Evolutionary conservation across 1,139 yeast species (phyloP).

Genomic region (Yamadazyma songkhlaensis): DNA sequence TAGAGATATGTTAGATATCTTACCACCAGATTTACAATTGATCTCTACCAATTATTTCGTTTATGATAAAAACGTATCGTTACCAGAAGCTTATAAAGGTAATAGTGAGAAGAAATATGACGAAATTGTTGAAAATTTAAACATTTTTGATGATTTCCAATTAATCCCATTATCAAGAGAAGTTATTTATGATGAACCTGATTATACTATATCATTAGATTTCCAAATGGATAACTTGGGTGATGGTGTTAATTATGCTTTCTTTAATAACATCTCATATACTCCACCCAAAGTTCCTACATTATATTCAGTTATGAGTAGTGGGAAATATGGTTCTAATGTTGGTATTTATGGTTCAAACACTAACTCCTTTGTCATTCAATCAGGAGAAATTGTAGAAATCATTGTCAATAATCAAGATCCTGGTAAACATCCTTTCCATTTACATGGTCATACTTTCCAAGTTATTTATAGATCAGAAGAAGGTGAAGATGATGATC

Average conservation of each 20-base stretch:
- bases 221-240: slow-evolving; percentile 77
- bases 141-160: slow-evolving; percentile 62
- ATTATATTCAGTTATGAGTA: slow-evolving; percentile 67
- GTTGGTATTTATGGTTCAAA: slow-evolving; percentile 61
- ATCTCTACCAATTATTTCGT: slow-evolving; percentile 72
- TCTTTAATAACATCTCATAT: slow-evolving; percentile 83
- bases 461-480: slow-evolving; percentile 49
- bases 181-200: slow-evolving; percentile 61
- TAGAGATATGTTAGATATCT: slow-evolving; percentile 70
- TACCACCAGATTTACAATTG: slow-evolving; percentile 60
- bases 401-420: slow-evolving; percentile 68
- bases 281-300: slow-evolving; percentile 80
- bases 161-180: slow-evolving; percentile 54
- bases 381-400: slow-evolving; percentile 65
- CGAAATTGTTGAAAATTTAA: slow-evolving; percentile 37
- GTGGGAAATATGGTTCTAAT: slow-evolving; percentile 54
- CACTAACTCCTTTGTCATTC: slow-evolving; percentile 70
- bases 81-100: slow-evolving; percentile 31
- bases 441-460: slow-evolving; percentile 78
- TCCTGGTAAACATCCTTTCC: slow-evolving; percentile 86
- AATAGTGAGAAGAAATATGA: slow-evolving; percentile 12
- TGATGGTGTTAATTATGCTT: slow-evolving; percentile 85
- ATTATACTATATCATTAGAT: slow-evolving; percentile 59
- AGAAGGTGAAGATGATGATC: slow-evolving; percentile 30
- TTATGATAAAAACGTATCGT: slow-evolving; percentile 46